Evolutionary conservation across 139 green algal genomes (phyloP), one percentile per base, ranked within the genome.

Genomic region (Penium margaritaceum): DNA sequence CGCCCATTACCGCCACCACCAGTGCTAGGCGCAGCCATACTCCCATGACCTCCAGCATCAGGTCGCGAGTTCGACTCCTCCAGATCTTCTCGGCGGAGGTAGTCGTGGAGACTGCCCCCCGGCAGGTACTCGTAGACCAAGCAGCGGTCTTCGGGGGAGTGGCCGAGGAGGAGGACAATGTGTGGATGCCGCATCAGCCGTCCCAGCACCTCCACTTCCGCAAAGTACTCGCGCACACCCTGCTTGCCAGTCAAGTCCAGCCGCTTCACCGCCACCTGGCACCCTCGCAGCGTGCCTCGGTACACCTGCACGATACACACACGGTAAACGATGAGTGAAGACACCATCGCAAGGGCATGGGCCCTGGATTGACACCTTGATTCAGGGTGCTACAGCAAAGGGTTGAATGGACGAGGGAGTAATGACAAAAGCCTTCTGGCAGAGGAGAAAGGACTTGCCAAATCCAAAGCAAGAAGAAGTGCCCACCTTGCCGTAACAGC

Each of bases 41-140:
- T 27, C 47, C 47, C 47, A 60, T 2, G 29, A 4, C 47, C 30
- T 24, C n/a, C 47, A 60, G n/a, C 30, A 60, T n/a, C 47, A 60
- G 47, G 5, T 24, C n/a, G n/a, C n/a, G n/a, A n/a, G n/a, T n/a
- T n/a, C n/a, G n/a, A n/a, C n/a, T n/a, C n/a, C n/a, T n/a, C n/a
- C n/a, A n/a, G n/a, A n/a, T n/a, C n/a, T n/a, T n/a, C n/a, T n/a
- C n/a, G n/a, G n/a, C n/a, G n/a, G n/a, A 60, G 30, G 30, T 60
- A 60, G 9, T 60, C 47, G n/a, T 60, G 47, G n/a, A 60, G 47
- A 24, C 47, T 60, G 47, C 47, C 47, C n/a, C 47, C 47, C 47
- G 47, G 47, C 4, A 60, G 47, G 47, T 60, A 60, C 47, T 60
- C 47, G 17, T 60, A 60, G 47, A 60, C n/a, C 29, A 60, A 33